These are phyloP conservation scores for Fusarium pseudocircinatum DNA, from an alignment of 2,329 filamentous ascomycete genomes.

Conservation along the genomic window DNA sequence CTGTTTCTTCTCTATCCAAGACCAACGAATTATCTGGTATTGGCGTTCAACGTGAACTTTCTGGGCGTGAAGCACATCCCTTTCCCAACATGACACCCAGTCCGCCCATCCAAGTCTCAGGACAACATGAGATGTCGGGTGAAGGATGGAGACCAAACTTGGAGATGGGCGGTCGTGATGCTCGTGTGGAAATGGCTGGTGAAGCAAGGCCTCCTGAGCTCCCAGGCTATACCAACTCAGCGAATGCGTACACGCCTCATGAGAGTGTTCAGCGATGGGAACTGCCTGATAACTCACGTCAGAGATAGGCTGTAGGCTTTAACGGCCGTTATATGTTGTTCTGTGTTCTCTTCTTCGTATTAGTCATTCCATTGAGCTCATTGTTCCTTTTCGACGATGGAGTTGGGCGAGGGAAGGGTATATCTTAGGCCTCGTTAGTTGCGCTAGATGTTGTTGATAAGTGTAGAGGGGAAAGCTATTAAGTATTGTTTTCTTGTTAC, in stretches of 20 bases:
- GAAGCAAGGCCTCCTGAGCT: conserved; percentile 30
- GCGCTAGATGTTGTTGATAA: neutral
- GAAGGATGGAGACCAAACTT: conserved; percentile 25
- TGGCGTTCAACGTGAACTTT: conserved; percentile 24
- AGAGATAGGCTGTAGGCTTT: neutral
- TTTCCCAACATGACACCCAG: conserved; percentile 29
- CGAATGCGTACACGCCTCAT: conserved; percentile 15
- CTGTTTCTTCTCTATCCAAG: conserved; percentile 32
- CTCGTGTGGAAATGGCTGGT: conserved; percentile 30
- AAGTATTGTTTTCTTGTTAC: neutral
- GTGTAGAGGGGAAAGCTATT: neutral
- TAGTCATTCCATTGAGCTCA: neutral
- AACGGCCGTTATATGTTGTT: accelerated
- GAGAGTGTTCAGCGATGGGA: conserved; percentile 35
- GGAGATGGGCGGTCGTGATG: conserved; percentile 36
- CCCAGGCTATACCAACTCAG: conserved; percentile 18
- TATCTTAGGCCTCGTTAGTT: neutral
- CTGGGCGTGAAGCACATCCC: conserved; percentile 21
- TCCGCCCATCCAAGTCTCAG: conserved; percentile 28
- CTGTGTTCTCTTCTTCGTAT: neutral
- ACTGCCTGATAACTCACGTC: conserved; percentile 34
- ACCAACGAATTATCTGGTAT: conserved; percentile 33
- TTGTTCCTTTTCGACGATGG: neutral
- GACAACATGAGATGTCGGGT: conserved; percentile 37
- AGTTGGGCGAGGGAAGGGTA: neutral